Conservation (phyloP, 2,329 filamentous ascomycete genomes). For the Cordyceps cateniannulata region DNA sequence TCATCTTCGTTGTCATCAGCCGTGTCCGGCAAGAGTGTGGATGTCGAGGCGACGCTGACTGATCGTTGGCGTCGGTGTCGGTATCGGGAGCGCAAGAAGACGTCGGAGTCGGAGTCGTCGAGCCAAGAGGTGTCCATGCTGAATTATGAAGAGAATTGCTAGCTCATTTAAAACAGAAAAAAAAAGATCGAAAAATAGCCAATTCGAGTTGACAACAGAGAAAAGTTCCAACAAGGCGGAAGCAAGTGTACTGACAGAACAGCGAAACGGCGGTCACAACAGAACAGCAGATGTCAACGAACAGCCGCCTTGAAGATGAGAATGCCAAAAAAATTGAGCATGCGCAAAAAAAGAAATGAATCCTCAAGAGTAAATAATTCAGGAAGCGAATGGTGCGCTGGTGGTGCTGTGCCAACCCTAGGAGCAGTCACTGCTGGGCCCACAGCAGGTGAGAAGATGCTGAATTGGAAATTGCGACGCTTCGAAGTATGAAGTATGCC, state of each 20-base stretch:
- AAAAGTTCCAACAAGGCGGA: neutral
- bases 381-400: neutral
- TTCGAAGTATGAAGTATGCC: neutral
- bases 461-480: neutral
- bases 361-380: neutral
- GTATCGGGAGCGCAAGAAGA: neutral
- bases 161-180: neutral
- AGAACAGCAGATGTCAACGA: neutral
- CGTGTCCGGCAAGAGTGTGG: neutral
- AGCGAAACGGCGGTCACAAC: neutral
- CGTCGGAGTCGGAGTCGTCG: neutral
- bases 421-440: neutral
- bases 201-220: neutral
- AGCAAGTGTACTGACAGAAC: neutral
- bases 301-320: too few species aligned
- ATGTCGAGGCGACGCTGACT: neutral
- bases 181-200: neutral
- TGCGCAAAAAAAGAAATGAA: neutral
- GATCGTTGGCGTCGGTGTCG: neutral
- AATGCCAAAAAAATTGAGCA: neutral
- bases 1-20: neutral
- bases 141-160: neutral
- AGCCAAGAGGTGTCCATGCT: neutral
- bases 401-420: neutral
- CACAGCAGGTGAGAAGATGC: constrained; percentile 5